Evolutionary conservation across 495 filamentous ascomycete genomes (phyloP), one percentile per base, ranked within the genome.

Genomic region (Chaetomium fimeti): DNA sequence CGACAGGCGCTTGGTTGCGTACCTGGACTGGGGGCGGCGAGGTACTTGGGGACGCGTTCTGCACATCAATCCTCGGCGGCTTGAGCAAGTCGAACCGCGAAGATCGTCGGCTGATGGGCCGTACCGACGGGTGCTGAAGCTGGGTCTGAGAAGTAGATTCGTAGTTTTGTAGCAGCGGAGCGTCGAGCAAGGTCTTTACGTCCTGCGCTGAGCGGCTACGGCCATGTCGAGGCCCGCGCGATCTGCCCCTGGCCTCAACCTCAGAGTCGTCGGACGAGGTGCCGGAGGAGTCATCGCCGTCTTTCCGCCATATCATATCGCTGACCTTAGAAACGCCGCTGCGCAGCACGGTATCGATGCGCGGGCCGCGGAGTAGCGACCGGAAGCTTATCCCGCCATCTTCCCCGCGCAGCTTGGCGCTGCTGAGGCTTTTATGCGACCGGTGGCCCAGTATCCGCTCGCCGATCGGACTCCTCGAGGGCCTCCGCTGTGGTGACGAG

Each of bases 11-110:
- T 13, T 65, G 65, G 5, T 53, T 53, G 25, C 64, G 65, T 9
- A 68, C 52, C 15, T 62, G 32, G 32, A 76, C 48, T 38, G 61
- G 54, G 0, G 78, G 67, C 16, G 78, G 77, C 3, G 78, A 74
- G 6, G 74, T 69, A 1, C 71, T 72, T 16, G 82, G 77, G 7
- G 82, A 83, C 52, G 82, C 70, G 66, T 72, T 72, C 68, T 83
- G 81, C 42, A 90, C 71, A 61, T 90, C 84, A 63, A 89, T 86
- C 52, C 79, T 78, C 5, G 88, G 87, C 15, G 86, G 85, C 62
- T 86, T 83, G 54, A 89, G 79, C 7, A 78, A 74, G 29, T 87
- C 81, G 58, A 83, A 83, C 13, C 81, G 73, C 9, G 79, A 78
- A 5, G 81, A 80, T 11, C 75, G 68, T 24, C 74, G 78, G 58